Base-by-base conservation (phyloP, 345 rosid species). In the Excoecaria agallocha region DNA sequence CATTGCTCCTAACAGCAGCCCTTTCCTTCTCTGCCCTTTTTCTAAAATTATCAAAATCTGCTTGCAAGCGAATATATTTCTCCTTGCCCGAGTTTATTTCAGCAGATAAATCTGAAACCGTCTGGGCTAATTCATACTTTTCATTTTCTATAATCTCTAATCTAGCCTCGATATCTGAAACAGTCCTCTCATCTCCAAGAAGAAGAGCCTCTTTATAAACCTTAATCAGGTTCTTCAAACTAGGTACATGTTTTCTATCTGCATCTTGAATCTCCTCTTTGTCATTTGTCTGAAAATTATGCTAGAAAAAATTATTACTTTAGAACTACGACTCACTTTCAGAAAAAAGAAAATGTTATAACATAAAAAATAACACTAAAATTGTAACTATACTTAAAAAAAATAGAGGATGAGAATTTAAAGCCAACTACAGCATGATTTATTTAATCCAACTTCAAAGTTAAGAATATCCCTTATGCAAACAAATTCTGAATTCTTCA, bases 11-110 rank as follows among this genome's bases (percentile, higher is more conserved):
- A 35, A 82, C 68, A 3, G 72, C 84, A 55, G 80, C 66, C 57
- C 74, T 84, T 72, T 94, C 97, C 73, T 87, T 92, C 72, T 92
- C 93, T 0, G 83, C 77, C 76, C 90, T 83, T 80, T 86, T 92
- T 85, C 98, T 86, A 15, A 78, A 88, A 82, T 94, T 94, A 68
- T 94, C 93, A 80, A 92, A 94, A 88, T 94, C 97, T 59, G 97
- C 97, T 73, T 88, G 93, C 75, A 94, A 79, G 24, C 93, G 87
- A 45, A 94, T 81, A 49, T 39, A 79, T 75, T 77, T 82, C 66
- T 88, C 89, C 79, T 86, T 92, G 60, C 88, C 87, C 1, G 91
- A 84, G 59, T 84, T 80, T 72, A 92, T 85, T 83, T 92, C 92
- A 65, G 83, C 82, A 7, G 93, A 86, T 57, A 92, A 75, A 11